These are phyloP conservation scores for Tanacetum coccineum DNA, from an alignment of 129 eudicot species.

Conservation along the genomic window DNA sequence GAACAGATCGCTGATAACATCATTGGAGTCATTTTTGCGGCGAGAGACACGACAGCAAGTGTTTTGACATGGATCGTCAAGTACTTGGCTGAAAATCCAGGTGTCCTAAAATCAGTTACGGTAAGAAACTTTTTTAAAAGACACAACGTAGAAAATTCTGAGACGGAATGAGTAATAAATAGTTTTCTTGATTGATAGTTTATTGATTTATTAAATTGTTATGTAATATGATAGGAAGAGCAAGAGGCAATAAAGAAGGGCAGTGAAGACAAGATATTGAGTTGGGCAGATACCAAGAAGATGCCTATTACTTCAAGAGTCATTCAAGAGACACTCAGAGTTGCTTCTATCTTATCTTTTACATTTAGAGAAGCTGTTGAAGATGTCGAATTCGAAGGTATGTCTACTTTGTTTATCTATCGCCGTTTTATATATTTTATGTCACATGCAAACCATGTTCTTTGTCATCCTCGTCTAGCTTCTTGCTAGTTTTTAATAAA, in stretches of 20 bases:
- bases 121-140: slow-evolving; percentile 21
- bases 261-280: slow-evolving; percentile 34
- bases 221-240: slow-evolving; percentile 31
- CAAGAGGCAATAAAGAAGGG: slow-evolving; percentile 33
- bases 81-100: slow-evolving; percentile 36
- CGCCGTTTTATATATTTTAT: background rate
- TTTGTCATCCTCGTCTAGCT: too few species aligned
- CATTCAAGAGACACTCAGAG: slow-evolving; percentile 51
- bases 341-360: slow-evolving; percentile 61
- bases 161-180: too few species aligned
- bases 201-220: background rate
- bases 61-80: slow-evolving; percentile 48
- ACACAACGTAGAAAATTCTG: too few species aligned
- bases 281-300: slow-evolving; percentile 54
- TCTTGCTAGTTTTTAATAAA: too few species aligned
- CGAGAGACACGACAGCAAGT: slow-evolving; percentile 53
- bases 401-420: slow-evolving; percentile 7
- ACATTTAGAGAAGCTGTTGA: slow-evolving; percentile 50
- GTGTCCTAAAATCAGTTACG: slow-evolving; percentile 28
- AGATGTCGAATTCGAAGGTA: slow-evolving; percentile 49
- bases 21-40: slow-evolving; percentile 55
- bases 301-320: slow-evolving; percentile 50
- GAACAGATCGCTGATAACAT: slow-evolving; percentile 48
- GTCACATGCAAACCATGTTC: background rate
- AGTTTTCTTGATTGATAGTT: background rate